A percentile compares a stretch with the other conserved stretches of the same genome.
Conservation (phyloP, 768 basidiomycete genomes). For the Trametes villosa region DNA sequence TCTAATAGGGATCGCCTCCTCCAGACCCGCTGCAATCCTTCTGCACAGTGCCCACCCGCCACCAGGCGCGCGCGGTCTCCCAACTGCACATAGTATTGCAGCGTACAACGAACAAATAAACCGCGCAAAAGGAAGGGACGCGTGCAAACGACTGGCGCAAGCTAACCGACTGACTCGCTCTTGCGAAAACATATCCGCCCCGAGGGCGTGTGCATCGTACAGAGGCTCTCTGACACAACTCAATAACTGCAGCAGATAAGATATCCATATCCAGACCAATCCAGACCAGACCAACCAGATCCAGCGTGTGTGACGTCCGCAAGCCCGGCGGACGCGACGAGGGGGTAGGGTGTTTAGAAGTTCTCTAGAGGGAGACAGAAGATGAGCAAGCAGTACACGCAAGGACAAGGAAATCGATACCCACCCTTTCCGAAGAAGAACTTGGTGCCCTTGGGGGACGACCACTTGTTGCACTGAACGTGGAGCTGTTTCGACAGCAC, state of each 20-base stretch:
- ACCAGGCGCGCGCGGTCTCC: not conserved
- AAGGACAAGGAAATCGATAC: slow-evolving; percentile 25
- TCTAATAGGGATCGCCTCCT: not conserved
- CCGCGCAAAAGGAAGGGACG: slow-evolving; percentile 18
- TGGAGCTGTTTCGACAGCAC: slow-evolving; percentile 74
- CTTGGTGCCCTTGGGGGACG: slow-evolving; percentile 71
- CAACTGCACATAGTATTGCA: not conserved
- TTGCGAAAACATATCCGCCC: not conserved
- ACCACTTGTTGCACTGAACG: slow-evolving; percentile 84
- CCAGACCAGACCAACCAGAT: not conserved
- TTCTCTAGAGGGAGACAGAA: slow-evolving; percentile 28
- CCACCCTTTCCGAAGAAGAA: slow-evolving; percentile 92
- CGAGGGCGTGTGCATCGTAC: no score
- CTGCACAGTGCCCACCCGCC: not conserved
- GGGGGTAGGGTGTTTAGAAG: slow-evolving; percentile 28
- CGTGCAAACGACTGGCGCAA: slow-evolving; percentile 22
- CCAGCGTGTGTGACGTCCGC: not conserved
- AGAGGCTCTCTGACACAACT: no score
- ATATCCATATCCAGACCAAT: slow-evolving; percentile 1
- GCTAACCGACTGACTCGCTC: slow-evolving; percentile 21
- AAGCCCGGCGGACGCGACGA: slow-evolving; percentile 5
- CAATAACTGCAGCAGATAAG: not conserved
- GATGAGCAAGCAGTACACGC: not conserved
- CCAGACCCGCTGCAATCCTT: not conserved
- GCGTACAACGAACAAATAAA: slow-evolving; percentile 9